Evolutionary conservation across 495 filamentous ascomycete genomes (phyloP), one percentile per base, ranked within the genome.

Genomic region (Penicillium roqueforti): DNA sequence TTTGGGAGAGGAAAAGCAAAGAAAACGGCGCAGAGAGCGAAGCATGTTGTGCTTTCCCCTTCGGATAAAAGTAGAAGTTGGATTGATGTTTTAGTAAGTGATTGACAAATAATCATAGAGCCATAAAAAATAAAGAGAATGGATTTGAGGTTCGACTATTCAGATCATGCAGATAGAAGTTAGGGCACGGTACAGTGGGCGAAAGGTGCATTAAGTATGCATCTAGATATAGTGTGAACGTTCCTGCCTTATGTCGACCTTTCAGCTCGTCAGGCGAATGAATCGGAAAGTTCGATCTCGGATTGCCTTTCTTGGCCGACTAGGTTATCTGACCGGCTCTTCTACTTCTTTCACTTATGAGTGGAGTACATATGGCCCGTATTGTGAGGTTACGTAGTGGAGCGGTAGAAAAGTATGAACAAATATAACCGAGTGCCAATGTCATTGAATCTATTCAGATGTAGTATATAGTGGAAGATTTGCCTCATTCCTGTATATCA

Each of bases 1-100:
- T 13, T 53, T 45, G 16, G 38, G 18, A 31, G 34, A 47, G 19
- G 45, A 56, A 52, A 60, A 60, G 53, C 60, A 62, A 60, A 62
- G 37, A 48, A 62, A 42, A 13, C 52, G 52, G 37, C 46, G 49
- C 31, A 65, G 29, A 44, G 50, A 62, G 10, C 46, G 50, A 26
- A 58, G n/a, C 58, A 62, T 62, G 42, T 20, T 51, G 34, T n/a
- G 4, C 6, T 29, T 40, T 23, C 18, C 28, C 14, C 11, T 25
- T 38, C n/a, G 8, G 23, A 29, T 28, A 18, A 16, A n/a, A n/a
- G 16, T 19, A 38, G 32, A 22, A 28, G 10, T 26, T 37, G 14
- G 20, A 11, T 44, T 19, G 3, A 36, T 19, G 9, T n/a, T n/a
- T 25, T 18, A 1, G 14, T 13, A 18, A 50, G 11, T 20, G n/a